Base-by-base conservation (phyloP, 1,284 basidiomycete genomes). In the Rhodotorula mucilaginosa region DNA sequence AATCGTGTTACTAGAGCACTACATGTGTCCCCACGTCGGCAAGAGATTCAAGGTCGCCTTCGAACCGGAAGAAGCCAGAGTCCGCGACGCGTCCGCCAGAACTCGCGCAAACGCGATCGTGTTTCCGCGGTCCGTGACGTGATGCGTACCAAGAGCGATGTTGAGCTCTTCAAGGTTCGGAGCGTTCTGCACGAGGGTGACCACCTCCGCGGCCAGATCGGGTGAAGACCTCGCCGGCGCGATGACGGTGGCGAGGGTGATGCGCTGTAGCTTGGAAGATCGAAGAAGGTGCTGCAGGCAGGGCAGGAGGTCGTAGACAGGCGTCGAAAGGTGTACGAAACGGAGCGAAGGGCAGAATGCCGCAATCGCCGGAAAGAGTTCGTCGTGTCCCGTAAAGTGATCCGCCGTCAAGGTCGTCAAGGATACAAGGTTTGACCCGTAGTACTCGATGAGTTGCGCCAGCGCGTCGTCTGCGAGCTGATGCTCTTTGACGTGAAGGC, bases 401-500 rank as follows among this genome's bases (percentile, higher is more conserved):
- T 71, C 54, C 13, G 63, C 47, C 2, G 68, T 64, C 8, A 46
- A 48, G 19, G 71, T 73, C 5, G n/a, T 19, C 10, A 73, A 59
- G 15, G 3, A 10, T 2, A 1, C 18, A 19, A 73, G 48, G 7
- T 16, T 29, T 0, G 19, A 15, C 3, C 71, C 71, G 56, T 52
- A 70, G 5, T 39, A 23, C 8, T 61, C 26, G 12, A 73, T 0
- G n/a, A 73, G 16, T 4, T 10, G 54, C 13, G 34, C 39, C 16
- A 73, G 59, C 4, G 60, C 63, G 12, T 16, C 47, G 1, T 59
- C 39, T 13, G 58, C 31, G 29, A 73, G 56, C 51, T 70, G 71
- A 26, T 73, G 71, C 59, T 73, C 71, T 23, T 58, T 62, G 8
- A 73, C 16, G 4, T 34, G 10, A 39, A 73, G 58, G 6, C 23